phyloP scores from a whole-genome alignment of 306 rosid genomes.

The Acacia confusa region DNA sequence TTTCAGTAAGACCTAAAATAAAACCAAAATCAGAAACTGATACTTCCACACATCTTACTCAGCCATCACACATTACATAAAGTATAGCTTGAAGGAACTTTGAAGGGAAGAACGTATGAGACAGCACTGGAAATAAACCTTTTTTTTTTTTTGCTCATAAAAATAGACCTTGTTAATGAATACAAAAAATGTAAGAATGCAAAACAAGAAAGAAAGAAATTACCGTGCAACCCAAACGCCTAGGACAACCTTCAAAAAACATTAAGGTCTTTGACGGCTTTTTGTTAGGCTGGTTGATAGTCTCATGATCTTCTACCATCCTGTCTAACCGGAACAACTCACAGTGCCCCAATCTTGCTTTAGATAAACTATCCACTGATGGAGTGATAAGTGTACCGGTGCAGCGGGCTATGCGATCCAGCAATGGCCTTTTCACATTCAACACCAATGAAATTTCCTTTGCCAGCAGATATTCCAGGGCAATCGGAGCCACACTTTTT shows the following conservation, averaged over 20 bases:
- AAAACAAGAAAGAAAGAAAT: slow-evolving; percentile 12
- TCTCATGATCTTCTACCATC: slow-evolving; percentile 70
- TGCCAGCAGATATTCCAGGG: slow-evolving; percentile 73
- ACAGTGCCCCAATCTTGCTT: slow-evolving; percentile 78
- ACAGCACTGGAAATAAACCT: slow-evolving; percentile 20
- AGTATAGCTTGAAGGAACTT: slow-evolving; percentile 16
- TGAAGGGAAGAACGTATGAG: not conserved
- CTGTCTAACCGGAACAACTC: slow-evolving; percentile 85
- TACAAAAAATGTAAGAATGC: not conserved
- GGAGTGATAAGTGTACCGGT: slow-evolving; percentile 83
- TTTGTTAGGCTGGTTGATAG: slow-evolving; percentile 59
- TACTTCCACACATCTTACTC: not conserved
- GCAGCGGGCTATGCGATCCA: slow-evolving; percentile 90
- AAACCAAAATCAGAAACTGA: slow-evolving; percentile 41
- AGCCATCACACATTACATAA: not conserved
- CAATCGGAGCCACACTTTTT: slow-evolving; percentile 84
- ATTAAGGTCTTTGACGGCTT: slow-evolving; percentile 85
- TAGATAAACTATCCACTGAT: slow-evolving; percentile 68
- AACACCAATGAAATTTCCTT: slow-evolving; percentile 94
- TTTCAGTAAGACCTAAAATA: slow-evolving; percentile 78
- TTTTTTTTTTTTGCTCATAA: too few species aligned
- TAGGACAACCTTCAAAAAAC: slow-evolving; percentile 98
- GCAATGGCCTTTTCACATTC: slow-evolving; percentile 88
- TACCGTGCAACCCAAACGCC: slow-evolving; percentile 98
- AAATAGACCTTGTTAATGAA: slow-evolving; percentile 2